Base-by-base conservation (phyloP, 352 stramenopile genomes). In the Globisporangium solare region DNA sequence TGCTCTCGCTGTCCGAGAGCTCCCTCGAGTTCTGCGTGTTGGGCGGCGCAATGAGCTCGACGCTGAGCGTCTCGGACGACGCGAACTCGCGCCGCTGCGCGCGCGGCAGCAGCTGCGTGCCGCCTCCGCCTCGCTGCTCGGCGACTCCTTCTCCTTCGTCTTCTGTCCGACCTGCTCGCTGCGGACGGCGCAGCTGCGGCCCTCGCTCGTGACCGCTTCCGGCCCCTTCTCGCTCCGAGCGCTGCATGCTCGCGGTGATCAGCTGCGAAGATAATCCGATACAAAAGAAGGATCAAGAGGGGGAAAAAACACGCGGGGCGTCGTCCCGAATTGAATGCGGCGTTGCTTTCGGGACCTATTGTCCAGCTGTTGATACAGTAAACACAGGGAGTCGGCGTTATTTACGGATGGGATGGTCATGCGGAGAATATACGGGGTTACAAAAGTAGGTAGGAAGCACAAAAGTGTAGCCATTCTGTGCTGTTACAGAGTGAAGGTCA, bases 21-120 rank as follows among this genome's bases (percentile, higher is more conserved):
- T 47, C 53, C 6, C 51, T 24, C n/a, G 22, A 35, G 27, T 62
- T 22, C 50, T 63, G 57, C 8, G 57, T 58, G 50, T 63, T 63
- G 2, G 57, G 57, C 43, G 57, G 57, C 42, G 57, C 57, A 21
- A 63, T 32, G 57, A 63, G 57, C 42, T 63, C 57, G 20, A 54
- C n/a, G 51, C 57, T 63, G 15, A 51, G 39, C 17, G 43, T 13
- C 51, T 57, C 40, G 11, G 57, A 58, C 20, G 20, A 35, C n/a
- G 50, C 50, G 14, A 39, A 27, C 3, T 63, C 57, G 1, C 20
- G 21, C 13, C 21, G 18, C 2, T 42, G 45, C 4, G 57, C 31
- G 4, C 50, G 50, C 11, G 18, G 20, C 6, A 63, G 15, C 22
- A 63, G 18, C 22, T 50, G 12, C n/a, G 15, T 14, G 6, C 27